Evolutionary conservation across 306 rosid genomes (phyloP), one percentile per base, ranked within the genome.

Genomic region (Quercus parvula): DNA sequence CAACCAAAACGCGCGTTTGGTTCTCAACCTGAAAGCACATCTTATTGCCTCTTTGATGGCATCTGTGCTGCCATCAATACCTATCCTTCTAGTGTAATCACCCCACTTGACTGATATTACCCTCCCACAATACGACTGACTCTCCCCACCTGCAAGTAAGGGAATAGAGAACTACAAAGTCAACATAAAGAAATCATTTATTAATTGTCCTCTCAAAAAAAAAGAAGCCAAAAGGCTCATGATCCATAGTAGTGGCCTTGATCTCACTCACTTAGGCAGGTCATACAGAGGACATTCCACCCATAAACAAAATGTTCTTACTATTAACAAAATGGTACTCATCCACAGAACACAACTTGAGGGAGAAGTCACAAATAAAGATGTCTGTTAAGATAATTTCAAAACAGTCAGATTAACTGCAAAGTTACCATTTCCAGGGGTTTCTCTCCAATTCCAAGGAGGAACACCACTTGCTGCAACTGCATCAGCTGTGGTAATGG

Each of bases 401-500:
- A 59, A 20, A 35, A 14, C 20, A 25, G 2, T 4, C 19, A 24
- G 56, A 81, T 70, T 76, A 51, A 24, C 30, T n/a, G 51, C 52
- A 68, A 66, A 77, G 75, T 82, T 85, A 91, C 99, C 97, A 88
- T 90, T 92, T 85, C 90, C 98, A 4, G 97, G 90, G 84, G 97
- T 87, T 77, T 92, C 99, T 89, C 97, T 93, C 99, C 99, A 95
- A 84, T 91, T 95, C 99, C 99, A 95, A 75, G 97, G 97, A 41
- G 99, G 90, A 78, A 91, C 97, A 75, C 94, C 97, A 71, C 88
- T 85, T 44, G 92, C 97, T 75, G 86, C 90, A 81, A 92, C 98
- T 55, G 97, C 93, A 71, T 92, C 97, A 79, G 94, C 97, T 44
- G 97, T 52, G 25, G 98, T 88, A 79, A 94, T 91, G 85, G 98